phyloP scores from a whole-genome alignment of 176 grass and related monocot species.

The Tillandsia fasciculata region DNA sequence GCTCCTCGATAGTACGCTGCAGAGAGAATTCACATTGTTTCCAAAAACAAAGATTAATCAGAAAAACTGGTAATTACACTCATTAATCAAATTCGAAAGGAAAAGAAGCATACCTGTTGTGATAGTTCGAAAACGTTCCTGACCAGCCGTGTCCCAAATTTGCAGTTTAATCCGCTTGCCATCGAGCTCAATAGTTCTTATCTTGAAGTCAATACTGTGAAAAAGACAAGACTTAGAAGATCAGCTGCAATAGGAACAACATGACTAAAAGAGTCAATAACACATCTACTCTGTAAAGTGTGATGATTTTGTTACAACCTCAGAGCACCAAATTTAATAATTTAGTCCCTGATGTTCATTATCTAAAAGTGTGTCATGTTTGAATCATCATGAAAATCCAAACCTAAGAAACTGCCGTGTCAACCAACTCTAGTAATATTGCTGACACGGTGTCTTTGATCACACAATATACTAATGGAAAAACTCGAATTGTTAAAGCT shows the following conservation, averaged over 20 bases:
- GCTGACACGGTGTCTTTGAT: too few relatives aligned
- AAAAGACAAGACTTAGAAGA: constrained; percentile 15
- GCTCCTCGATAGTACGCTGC: constrained; percentile 94
- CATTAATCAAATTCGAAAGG: constrained; percentile 3
- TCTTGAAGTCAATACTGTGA: constrained; percentile 87
- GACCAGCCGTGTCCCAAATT: constrained; percentile 92
- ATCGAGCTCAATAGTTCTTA: constrained; percentile 89
- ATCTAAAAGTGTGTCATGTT: too few relatives aligned
- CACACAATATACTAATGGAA: too few relatives aligned
- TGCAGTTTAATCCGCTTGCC: constrained; percentile 90
- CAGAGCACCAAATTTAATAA: too few relatives aligned
- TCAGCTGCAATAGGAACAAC: not conserved
- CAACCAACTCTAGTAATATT: too few relatives aligned
- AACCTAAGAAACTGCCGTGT: too few relatives aligned
- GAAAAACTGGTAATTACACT: not conserved
- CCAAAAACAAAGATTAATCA: not conserved
- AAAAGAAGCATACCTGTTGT: constrained; percentile 53
- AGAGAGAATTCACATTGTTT: constrained; percentile 20
- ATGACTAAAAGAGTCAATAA: too few relatives aligned
- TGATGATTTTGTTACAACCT: too few relatives aligned
- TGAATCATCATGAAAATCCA: too few relatives aligned
- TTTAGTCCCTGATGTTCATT: too few relatives aligned
- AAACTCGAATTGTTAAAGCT: too few relatives aligned
- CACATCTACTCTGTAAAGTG: too few relatives aligned
- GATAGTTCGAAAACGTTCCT: constrained; percentile 95